Conservation (phyloP, 2,329 filamentous ascomycete species). For the Microsporum audouinii region DNA sequence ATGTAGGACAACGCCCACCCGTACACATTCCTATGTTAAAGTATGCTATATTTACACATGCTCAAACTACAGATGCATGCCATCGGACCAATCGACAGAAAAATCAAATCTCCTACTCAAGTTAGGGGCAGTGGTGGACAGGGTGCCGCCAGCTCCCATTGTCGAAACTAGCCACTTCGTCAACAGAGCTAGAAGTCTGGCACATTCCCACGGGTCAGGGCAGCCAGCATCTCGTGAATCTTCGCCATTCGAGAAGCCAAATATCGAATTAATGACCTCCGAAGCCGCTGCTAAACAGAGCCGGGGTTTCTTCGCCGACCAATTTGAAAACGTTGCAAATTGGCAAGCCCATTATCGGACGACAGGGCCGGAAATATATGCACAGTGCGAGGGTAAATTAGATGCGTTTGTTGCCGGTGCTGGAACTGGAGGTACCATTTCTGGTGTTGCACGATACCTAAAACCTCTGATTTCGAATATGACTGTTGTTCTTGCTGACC, state of each 20-base stretch:
- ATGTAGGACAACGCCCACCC: slow-evolving; percentile 45
- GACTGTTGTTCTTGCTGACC: slow-evolving; percentile 76
- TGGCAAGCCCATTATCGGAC: slow-evolving; percentile 69
- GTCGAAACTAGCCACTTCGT: slow-evolving; percentile 91
- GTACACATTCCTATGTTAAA: not conserved
- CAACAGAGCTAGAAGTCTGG: slow-evolving; percentile 71
- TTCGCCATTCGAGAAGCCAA: slow-evolving; percentile 16
- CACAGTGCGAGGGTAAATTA: slow-evolving; percentile 60
- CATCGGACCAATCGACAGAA: slow-evolving; percentile 75
- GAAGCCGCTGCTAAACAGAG: slow-evolving; percentile 42
- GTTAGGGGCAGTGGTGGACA: slow-evolving; percentile 83
- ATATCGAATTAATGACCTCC: slow-evolving; percentile 10
- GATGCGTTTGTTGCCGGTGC: slow-evolving; percentile 90
- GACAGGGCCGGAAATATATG: slow-evolving; percentile 82
- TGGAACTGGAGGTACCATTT: slow-evolving; percentile 86
- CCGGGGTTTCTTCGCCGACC: slow-evolving; percentile 84
- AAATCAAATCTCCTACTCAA: slow-evolving; percentile 82
- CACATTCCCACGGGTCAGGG: slow-evolving; percentile 55
- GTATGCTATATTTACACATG: slow-evolving; percentile 1
- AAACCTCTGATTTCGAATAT: slow-evolving; percentile 59
- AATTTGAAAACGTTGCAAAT: slow-evolving; percentile 88
- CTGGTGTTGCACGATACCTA: slow-evolving; percentile 71
- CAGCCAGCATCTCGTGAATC: slow-evolving; percentile 10
- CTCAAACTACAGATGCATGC: slow-evolving; percentile 62
- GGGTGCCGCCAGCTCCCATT: slow-evolving; percentile 82